Percentiles rank a stretch among this genome's conserved stretches.
These are phyloP conservation scores for Myxozyma melibiosi DNA, from an alignment of 805 yeast species.

Conservation along the genomic window DNA sequence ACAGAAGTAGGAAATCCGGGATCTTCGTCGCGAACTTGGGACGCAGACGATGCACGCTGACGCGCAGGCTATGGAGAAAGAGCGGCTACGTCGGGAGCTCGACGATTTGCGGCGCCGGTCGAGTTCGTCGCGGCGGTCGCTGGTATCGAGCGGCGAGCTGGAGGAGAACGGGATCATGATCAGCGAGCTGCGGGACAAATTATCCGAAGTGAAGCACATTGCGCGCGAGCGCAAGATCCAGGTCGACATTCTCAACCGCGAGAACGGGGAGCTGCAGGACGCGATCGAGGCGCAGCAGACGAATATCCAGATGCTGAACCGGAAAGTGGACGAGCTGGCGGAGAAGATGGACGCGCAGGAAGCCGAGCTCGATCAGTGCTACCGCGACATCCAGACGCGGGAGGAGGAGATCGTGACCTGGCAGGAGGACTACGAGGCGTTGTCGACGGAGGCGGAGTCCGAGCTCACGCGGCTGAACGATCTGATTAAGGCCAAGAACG, in stretches of 20 bases:
- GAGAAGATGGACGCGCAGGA: slow-evolving; percentile 16
- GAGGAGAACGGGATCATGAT: slow-evolving; percentile 22
- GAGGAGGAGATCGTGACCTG: slow-evolving; percentile 29
- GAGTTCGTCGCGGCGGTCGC: slow-evolving; percentile 10
- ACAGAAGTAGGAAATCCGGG: slow-evolving; percentile 16
- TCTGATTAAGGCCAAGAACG: slow-evolving; percentile 12
- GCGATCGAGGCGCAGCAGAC: slow-evolving; percentile 18
- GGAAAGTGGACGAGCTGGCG: slow-evolving; percentile 6
- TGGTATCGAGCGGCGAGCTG: slow-evolving; percentile 9
- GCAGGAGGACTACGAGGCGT: slow-evolving; percentile 32
- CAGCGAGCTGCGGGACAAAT: slow-evolving; percentile 20
- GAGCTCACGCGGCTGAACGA: slow-evolving; percentile 27
- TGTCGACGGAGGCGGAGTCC: slow-evolving; percentile 28
- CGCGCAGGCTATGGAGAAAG: slow-evolving; percentile 21
- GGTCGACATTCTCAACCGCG: slow-evolving; percentile 29
- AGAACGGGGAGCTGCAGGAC: slow-evolving; percentile 29
- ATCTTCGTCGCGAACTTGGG: slow-evolving; percentile 26
- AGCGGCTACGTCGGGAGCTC: slow-evolving; percentile 24
- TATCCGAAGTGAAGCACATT: slow-evolving; percentile 23
- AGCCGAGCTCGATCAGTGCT: slow-evolving; percentile 18
- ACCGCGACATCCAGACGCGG: slow-evolving; percentile 16
- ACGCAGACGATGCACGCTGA: slow-evolving; percentile 19
- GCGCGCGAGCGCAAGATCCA: slow-evolving; percentile 32
- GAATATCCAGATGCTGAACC: slow-evolving; percentile 14
- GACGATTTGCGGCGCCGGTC: slow-evolving; percentile 25